These are phyloP conservation scores for Penicillium salamii DNA, from an alignment of 495 filamentous ascomycete species.

Conservation along the genomic window DNA sequence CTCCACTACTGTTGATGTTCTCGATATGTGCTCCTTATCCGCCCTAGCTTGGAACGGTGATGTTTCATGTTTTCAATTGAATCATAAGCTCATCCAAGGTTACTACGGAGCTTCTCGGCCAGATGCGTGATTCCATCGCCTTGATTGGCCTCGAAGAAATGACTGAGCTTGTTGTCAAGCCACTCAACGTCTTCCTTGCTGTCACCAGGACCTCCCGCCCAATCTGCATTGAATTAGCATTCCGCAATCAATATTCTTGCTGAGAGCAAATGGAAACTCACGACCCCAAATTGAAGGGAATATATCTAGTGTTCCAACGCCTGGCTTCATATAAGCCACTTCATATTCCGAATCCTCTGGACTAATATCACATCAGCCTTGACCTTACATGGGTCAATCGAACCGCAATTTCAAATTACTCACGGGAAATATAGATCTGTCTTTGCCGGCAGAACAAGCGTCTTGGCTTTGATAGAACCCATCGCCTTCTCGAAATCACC, in stretches of 20 bases:
- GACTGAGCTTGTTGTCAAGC: slow-evolving; percentile 57
- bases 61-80: background rate
- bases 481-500: slow-evolving; percentile 63
- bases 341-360: slow-evolving; percentile 70
- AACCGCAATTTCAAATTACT: no score
- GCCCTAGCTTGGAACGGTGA: no score
- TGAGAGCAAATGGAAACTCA: slow-evolving; percentile 32
- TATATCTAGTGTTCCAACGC: slow-evolving; percentile 53
- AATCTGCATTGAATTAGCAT: slow-evolving; percentile 32
- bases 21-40: no score
- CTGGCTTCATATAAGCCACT: slow-evolving; percentile 59
- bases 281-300: slow-evolving; percentile 71
- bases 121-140: slow-evolving; percentile 3
- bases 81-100: background rate
- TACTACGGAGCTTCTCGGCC: slow-evolving; percentile 6
- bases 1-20: no score
- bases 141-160: slow-evolving; percentile 42
- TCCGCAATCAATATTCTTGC: no score
- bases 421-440: slow-evolving; percentile 75
- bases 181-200: slow-evolving; percentile 63
- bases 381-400: background rate
- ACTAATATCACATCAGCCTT: slow-evolving; percentile 22
- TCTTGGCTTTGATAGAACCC: slow-evolving; percentile 65
- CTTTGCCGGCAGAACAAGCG: slow-evolving; percentile 60
- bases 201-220: slow-evolving; percentile 63